A percentile compares a stretch with the other conserved stretches of the same genome.
Evolutionary conservation across 2,329 filamentous ascomycete species (phyloP).

Genomic region (Rhinocladiella mackenziei): DNA sequence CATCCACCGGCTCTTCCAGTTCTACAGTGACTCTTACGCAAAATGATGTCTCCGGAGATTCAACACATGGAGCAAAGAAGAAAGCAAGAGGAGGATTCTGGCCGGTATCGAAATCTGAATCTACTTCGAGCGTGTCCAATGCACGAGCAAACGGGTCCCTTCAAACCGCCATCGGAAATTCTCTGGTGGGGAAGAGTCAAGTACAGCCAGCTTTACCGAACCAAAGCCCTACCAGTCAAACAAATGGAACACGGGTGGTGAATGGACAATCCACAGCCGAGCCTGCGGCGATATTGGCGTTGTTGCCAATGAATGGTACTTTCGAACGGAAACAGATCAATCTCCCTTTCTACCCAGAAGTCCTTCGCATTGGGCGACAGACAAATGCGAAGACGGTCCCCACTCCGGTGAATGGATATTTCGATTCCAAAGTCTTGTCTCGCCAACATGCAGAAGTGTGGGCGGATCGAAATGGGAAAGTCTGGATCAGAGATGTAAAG

Average conservation of each 20-base stretch:
- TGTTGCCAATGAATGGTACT: slow-evolving; percentile 88
- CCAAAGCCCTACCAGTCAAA: slow-evolving; percentile 64
- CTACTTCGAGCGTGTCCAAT: slow-evolving; percentile 59
- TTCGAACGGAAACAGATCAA: slow-evolving; percentile 96
- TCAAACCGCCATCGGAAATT: slow-evolving; percentile 30
- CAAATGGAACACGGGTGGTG: slow-evolving; percentile 51
- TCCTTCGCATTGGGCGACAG: slow-evolving; percentile 87
- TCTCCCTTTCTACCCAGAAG: slow-evolving; percentile 91
- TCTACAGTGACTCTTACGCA: slow-evolving; percentile 31
- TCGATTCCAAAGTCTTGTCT: slow-evolving; percentile 96
- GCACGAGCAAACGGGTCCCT: slow-evolving; percentile 60
- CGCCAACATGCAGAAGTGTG: slow-evolving; percentile 95
- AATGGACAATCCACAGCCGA: slow-evolving; percentile 48
- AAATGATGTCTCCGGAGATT: slow-evolving; percentile 36
- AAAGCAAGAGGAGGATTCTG: slow-evolving; percentile 54
- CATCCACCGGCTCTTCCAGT: slow-evolving; percentile 58
- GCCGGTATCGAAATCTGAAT: slow-evolving; percentile 63
- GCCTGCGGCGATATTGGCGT: slow-evolving; percentile 72
- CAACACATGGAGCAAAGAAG: slow-evolving; percentile 41
- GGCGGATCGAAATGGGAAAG: slow-evolving; percentile 77
- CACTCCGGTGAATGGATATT: slow-evolving; percentile 86
- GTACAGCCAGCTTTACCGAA: slow-evolving; percentile 55
- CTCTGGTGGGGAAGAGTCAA: slow-evolving; percentile 21
- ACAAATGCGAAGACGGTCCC: slow-evolving; percentile 96
- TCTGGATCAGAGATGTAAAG: slow-evolving; percentile 96